Evolutionary conservation across 208 protist genomes (phyloP).

Genomic region (Crithidia sp.): DNA sequence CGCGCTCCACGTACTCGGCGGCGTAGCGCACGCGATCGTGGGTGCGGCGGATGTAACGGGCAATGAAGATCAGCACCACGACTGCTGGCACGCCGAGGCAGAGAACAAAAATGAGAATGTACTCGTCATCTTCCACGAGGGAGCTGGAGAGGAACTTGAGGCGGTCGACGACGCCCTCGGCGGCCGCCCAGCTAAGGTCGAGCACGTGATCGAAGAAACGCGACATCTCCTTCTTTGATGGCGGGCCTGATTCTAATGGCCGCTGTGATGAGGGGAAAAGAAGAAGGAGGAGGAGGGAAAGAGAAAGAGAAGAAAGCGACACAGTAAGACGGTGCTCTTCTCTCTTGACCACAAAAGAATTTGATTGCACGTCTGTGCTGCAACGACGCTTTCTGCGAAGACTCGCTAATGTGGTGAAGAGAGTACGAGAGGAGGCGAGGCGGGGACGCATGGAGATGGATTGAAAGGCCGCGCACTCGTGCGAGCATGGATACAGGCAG

Average conservation of each 20-base stretch:
- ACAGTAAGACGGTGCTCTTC: too few species aligned
- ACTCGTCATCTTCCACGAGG: slow-evolving; percentile 46
- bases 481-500: too few species aligned
- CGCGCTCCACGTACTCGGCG: slow-evolving; percentile 25
- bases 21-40: slow-evolving; percentile 43
- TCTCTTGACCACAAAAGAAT: too few species aligned
- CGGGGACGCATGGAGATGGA: too few species aligned
- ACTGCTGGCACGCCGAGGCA: slow-evolving; percentile 28
- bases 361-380: too few species aligned
- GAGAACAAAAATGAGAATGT: slow-evolving; percentile 37
- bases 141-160: slow-evolving; percentile 33
- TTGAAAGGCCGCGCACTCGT: too few species aligned
- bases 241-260: too few species aligned
- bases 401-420: too few species aligned
- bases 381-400: too few species aligned
- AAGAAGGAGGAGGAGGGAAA: neutral
- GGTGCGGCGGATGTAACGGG: slow-evolving; percentile 15
- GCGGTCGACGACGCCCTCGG: neutral
- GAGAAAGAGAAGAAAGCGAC: neutral
- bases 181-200: neutral
- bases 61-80: slow-evolving; percentile 21
- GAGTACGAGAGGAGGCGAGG: too few species aligned
- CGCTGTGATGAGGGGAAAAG: neutral
- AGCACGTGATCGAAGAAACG: slow-evolving; percentile 13
- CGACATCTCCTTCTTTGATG: neutral